phyloP scores from a whole-genome alignment of 148 eudicot species.

The Arctostaphylos glauca region DNA sequence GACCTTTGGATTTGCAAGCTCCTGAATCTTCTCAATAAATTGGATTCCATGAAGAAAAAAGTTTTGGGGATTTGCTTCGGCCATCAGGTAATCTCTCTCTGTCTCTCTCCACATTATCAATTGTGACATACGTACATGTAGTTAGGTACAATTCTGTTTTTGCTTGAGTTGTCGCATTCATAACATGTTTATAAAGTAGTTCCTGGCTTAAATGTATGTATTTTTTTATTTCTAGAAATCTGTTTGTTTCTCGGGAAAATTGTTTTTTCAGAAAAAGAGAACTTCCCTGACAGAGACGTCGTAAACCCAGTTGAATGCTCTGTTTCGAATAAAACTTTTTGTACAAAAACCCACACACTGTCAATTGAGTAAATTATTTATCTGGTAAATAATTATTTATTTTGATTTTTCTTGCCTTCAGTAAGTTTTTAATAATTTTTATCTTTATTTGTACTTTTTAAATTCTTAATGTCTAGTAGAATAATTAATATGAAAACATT shows the following conservation, averaged over 20 bases:
- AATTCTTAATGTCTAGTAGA: too few species aligned
- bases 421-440: too few species aligned
- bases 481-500: too few species aligned
- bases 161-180: neutral
- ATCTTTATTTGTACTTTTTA: too few species aligned
- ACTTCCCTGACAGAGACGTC: too few species aligned
- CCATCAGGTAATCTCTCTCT: slow-evolving; percentile 58
- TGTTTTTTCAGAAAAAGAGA: too few species aligned
- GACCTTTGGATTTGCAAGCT: slow-evolving; percentile 68
- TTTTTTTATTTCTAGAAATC: neutral
- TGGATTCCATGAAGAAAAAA: slow-evolving; percentile 67
- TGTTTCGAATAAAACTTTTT: neutral
- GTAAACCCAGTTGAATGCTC: neutral
- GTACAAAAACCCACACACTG: too few species aligned
- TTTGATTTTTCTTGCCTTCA: too few species aligned
- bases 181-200: neutral
- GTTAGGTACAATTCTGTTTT: neutral
- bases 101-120: neutral
- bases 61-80: slow-evolving; percentile 96
- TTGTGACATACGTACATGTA: neutral
- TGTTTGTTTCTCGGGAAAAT: neutral
- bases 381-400: too few species aligned
- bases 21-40: slow-evolving; percentile 40
- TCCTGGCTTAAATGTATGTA: neutral
- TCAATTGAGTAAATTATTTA: too few species aligned